phyloP scores from a whole-genome alignment of 805 yeast species.

The Cyberlindnera saturnus region DNA sequence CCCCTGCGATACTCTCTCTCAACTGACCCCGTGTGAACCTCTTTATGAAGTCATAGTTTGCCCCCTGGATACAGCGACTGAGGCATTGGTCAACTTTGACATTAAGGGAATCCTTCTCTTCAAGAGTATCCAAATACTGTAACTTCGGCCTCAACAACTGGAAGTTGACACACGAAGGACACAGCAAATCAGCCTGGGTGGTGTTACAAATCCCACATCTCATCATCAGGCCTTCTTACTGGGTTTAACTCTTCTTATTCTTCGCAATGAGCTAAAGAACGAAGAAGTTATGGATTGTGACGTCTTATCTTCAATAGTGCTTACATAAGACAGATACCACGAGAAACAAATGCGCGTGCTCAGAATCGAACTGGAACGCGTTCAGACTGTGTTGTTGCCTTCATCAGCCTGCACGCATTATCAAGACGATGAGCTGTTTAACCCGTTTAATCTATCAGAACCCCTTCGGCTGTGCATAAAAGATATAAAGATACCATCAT shows the following conservation, averaged over 20 bases:
- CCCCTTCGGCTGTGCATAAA: too few relatives aligned
- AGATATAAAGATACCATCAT: too few relatives aligned
- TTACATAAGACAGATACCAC: too few relatives aligned
- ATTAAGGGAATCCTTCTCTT: conserved; percentile 3
- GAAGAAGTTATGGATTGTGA: too few relatives aligned
- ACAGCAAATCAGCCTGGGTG: conserved; percentile 3
- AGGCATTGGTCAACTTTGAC: conserved; percentile 11
- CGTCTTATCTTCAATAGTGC: too few relatives aligned
- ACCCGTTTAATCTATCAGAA: too few relatives aligned
- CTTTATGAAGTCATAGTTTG: conserved; percentile 10
- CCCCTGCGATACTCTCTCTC: conserved; percentile 1
- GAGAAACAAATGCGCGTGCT: too few relatives aligned
- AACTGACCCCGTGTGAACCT: conserved; percentile 2
- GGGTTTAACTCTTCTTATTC: neutral
- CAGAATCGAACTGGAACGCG: too few relatives aligned
- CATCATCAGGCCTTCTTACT: neutral
- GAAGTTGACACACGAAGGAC: conserved; percentile 13
- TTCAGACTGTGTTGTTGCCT: too few relatives aligned
- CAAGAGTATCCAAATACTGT: conserved; percentile 9
- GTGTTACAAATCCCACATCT: conserved; percentile 7
- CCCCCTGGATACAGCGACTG: conserved; percentile 11
- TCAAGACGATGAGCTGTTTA: too few relatives aligned
- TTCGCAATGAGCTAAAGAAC: neutral
- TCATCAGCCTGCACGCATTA: too few relatives aligned
- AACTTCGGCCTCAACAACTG: conserved; percentile 10